phyloP scores from a whole-genome alignment of 495 filamentous ascomycete genomes.

The Podospora sp. region DNA sequence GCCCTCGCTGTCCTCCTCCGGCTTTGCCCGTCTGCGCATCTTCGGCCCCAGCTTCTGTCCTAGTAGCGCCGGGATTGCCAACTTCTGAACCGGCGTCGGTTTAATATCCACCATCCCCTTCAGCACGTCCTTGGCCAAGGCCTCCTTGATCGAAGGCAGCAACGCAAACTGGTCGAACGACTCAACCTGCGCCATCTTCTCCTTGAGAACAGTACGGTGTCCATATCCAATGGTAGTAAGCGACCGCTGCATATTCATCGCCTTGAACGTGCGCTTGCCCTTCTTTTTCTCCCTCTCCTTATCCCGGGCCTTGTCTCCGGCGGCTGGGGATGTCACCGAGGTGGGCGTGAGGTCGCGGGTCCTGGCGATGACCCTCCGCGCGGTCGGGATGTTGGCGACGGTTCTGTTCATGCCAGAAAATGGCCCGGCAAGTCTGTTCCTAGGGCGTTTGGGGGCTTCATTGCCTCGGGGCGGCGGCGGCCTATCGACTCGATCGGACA shows the following conservation, averaged over 20 bases:
- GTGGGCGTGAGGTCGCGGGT: conserved; percentile 36
- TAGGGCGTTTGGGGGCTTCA: conserved; percentile 38
- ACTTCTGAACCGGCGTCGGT: conserved; percentile 84
- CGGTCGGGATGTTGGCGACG: conserved; percentile 55
- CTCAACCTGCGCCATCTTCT: conserved; percentile 65
- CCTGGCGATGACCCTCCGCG: conserved; percentile 17
- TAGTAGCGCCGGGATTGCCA: conserved; percentile 81
- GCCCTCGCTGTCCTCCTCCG: conserved; percentile 5
- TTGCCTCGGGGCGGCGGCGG: conserved; percentile 48
- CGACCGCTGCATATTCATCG: conserved; percentile 91
- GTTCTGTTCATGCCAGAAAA: conserved; percentile 81
- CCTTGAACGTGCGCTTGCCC: conserved; percentile 60
- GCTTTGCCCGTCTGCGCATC: conserved; percentile 2
- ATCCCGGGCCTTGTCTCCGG: conserved; percentile 21
- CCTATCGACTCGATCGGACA: conserved; percentile 71
- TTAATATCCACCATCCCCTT: conserved; percentile 67
- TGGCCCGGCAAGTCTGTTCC: conserved; percentile 57
- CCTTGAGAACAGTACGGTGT: conserved; percentile 68
- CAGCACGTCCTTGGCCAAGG: conserved; percentile 70
- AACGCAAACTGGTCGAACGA: conserved; percentile 81
- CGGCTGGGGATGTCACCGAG: not conserved
- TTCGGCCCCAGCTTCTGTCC: conserved; percentile 34
- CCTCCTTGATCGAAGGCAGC: conserved; percentile 70
- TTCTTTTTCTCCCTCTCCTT: conserved; percentile 34
- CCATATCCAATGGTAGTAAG: conserved; percentile 74